A percentile compares a stretch with the other conserved stretches of the same genome.
phyloP scores from a whole-genome alignment of 2,329 filamentous ascomycete genomes.

The Clonostachys rhizophaga region DNA sequence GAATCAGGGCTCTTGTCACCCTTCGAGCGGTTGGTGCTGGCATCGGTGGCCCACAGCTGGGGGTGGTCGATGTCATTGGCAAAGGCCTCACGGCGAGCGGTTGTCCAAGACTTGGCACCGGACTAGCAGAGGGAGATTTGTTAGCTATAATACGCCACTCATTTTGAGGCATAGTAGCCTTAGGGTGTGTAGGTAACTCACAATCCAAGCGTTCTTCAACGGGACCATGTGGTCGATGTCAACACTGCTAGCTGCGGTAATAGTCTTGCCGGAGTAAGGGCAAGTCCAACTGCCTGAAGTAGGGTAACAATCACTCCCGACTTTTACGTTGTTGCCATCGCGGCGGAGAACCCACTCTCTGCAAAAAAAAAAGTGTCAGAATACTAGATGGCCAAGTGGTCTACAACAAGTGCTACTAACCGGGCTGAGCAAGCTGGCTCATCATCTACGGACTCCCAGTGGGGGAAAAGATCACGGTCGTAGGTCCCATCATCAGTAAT shows the following conservation, averaged over 20 bases:
- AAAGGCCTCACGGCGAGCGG: constrained; percentile 60
- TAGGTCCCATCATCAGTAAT: constrained; percentile 53
- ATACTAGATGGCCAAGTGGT: background rate
- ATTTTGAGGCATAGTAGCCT: no score
- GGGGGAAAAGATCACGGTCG: constrained; percentile 62
- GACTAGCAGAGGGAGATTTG: constrained; percentile 35
- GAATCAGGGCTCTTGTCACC: constrained; percentile 66
- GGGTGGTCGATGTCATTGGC: constrained; percentile 75
- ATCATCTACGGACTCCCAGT: constrained; percentile 63
- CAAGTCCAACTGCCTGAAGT: constrained; percentile 65
- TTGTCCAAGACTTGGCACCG: constrained; percentile 69
- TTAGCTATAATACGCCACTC: no score
- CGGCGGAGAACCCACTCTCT: constrained; percentile 67
- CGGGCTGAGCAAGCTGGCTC: constrained; percentile 58
- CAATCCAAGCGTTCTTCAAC: no score
- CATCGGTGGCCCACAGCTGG: constrained; percentile 75
- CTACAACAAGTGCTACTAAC: constrained; percentile 16
- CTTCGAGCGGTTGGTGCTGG: constrained; percentile 70
- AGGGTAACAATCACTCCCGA: constrained; percentile 53
- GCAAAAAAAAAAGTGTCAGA: background rate
- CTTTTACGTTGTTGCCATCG: constrained; percentile 61
- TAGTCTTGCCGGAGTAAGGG: constrained; percentile 63
- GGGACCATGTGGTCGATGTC: no score
- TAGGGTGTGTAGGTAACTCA: constrained; percentile 25
- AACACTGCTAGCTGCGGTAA: constrained; percentile 59